These are phyloP conservation scores for Penicillium argentinense DNA, from an alignment of 495 filamentous ascomycete genomes.

Conservation along the genomic window DNA sequence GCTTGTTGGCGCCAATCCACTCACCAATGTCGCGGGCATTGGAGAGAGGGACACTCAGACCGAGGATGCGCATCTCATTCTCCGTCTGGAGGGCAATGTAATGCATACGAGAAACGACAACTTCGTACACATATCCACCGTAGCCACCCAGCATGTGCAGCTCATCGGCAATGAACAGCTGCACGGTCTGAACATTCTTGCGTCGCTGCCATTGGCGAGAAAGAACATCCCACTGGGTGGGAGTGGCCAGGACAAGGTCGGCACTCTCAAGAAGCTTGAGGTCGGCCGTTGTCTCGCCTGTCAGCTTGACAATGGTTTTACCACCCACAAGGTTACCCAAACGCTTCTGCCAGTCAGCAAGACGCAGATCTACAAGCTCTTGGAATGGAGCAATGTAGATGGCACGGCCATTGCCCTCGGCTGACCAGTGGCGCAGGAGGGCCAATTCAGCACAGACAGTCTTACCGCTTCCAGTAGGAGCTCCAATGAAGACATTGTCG, in stretches of 20 bases:
- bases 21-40: conserved; percentile 93
- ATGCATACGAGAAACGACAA: conserved; percentile 95
- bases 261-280: conserved; percentile 84
- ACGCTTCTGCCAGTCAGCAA: conserved; percentile 81
- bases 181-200: conserved; percentile 89
- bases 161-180: conserved; percentile 94
- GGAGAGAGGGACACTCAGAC: conserved; percentile 87
- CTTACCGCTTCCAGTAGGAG: conserved; percentile 92
- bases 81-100: conserved; percentile 89
- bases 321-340: conserved; percentile 72
- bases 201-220: conserved; percentile 94
- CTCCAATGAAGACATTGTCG: conserved; percentile 88
- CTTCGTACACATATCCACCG: conserved; percentile 88
- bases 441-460: conserved; percentile 96
- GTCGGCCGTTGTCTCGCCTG: conserved; percentile 89
- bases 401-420: conserved; percentile 67
- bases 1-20: conserved; percentile 98
- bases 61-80: conserved; percentile 81
- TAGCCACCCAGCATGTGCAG: conserved; percentile 93
- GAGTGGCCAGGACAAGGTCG: conserved; percentile 91
- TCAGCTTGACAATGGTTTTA: conserved; percentile 91
- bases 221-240: conserved; percentile 90
- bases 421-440: conserved; percentile 81
- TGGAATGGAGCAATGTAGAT: conserved; percentile 97
- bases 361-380: conserved; percentile 79